Conservation (phyloP, 768 basidiomycete genomes). For the Russula sp. region DNA sequence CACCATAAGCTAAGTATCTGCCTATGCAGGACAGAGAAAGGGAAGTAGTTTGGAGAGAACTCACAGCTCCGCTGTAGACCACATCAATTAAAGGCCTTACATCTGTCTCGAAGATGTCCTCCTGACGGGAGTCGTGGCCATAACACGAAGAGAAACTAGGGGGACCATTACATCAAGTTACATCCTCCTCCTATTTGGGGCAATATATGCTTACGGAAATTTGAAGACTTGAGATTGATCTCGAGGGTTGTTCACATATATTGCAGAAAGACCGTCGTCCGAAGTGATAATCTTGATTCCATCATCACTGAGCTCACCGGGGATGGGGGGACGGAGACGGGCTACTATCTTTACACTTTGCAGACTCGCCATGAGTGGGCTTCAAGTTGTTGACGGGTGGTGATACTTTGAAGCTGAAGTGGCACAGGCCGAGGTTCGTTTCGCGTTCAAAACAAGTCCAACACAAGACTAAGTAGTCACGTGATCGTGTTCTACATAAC, state of each 20-base stretch:
- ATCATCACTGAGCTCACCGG: slow-evolving; percentile 56
- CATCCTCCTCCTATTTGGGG: background rate
- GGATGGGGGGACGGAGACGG: slow-evolving; percentile 60
- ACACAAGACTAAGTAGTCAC: background rate
- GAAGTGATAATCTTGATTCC: slow-evolving; percentile 47
- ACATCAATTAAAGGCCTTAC: slow-evolving; percentile 74
- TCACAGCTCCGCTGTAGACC: slow-evolving; percentile 68
- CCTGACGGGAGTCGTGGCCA: slow-evolving; percentile 61
- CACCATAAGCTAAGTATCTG: background rate
- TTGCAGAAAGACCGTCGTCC: slow-evolving; percentile 39
- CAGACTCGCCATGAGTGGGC: slow-evolving; percentile 10
- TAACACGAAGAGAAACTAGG: slow-evolving; percentile 70
- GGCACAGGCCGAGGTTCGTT: background rate
- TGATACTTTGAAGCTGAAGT: background rate
- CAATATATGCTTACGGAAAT: slow-evolving; percentile 51
- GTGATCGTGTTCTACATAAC: slow-evolving; percentile 10
- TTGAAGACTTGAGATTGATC: slow-evolving; percentile 66
- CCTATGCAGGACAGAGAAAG: background rate
- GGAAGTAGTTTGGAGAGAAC: slow-evolving; percentile 28
- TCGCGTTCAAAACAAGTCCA: background rate
- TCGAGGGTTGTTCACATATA: slow-evolving; percentile 66
- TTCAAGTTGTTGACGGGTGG: background rate
- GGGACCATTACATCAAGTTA: background rate
- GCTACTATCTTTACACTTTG: slow-evolving; percentile 68
- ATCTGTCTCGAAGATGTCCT: slow-evolving; percentile 70